phyloP scores from a whole-genome alignment of 768 basidiomycete species.

The Russula virescens region DNA sequence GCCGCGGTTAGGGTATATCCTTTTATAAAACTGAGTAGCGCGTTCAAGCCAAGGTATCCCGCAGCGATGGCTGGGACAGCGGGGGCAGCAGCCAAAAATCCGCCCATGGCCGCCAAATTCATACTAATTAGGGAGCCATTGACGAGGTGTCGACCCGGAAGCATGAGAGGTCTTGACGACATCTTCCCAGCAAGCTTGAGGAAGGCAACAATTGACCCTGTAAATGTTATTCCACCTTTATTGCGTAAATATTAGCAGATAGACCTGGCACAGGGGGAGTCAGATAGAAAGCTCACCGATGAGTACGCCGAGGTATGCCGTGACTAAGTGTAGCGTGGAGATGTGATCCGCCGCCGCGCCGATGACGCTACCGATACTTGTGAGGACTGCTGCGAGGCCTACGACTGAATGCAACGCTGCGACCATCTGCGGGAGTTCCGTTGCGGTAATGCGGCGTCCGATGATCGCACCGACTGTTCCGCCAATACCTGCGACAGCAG shows the following conservation, averaged over 20 bases:
- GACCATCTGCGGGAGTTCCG: slow-evolving; percentile 82
- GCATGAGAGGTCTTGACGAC: slow-evolving; percentile 61
- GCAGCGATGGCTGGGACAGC: slow-evolving; percentile 70
- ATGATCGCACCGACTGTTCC: slow-evolving; percentile 64
- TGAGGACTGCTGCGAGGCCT: slow-evolving; percentile 83
- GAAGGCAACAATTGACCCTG: slow-evolving; percentile 86
- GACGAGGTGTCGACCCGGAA: slow-evolving; percentile 75
- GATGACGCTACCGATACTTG: slow-evolving; percentile 77
- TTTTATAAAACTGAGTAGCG: slow-evolving; percentile 75
- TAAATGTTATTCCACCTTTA: slow-evolving; percentile 77
- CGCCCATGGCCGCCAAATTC: slow-evolving; percentile 69
- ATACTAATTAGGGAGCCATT: slow-evolving; percentile 67
- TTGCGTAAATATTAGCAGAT: slow-evolving; percentile 14
- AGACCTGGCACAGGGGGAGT: not conserved
- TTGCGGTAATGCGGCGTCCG: slow-evolving; percentile 79
- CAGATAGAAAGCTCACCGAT: slow-evolving; percentile 48
- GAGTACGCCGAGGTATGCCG: slow-evolving; percentile 80
- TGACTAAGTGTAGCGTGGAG: slow-evolving; percentile 68
- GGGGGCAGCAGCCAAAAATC: slow-evolving; percentile 66
- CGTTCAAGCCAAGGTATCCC: slow-evolving; percentile 66
- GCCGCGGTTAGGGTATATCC: slow-evolving; percentile 85
- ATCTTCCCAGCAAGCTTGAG: slow-evolving; percentile 80
- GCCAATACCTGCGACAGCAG: slow-evolving; percentile 68
- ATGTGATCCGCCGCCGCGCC: slow-evolving; percentile 57
- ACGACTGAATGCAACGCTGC: slow-evolving; percentile 83